phyloP scores from a whole-genome alignment of 139 green algal species.

The Marvania coccoides region DNA sequence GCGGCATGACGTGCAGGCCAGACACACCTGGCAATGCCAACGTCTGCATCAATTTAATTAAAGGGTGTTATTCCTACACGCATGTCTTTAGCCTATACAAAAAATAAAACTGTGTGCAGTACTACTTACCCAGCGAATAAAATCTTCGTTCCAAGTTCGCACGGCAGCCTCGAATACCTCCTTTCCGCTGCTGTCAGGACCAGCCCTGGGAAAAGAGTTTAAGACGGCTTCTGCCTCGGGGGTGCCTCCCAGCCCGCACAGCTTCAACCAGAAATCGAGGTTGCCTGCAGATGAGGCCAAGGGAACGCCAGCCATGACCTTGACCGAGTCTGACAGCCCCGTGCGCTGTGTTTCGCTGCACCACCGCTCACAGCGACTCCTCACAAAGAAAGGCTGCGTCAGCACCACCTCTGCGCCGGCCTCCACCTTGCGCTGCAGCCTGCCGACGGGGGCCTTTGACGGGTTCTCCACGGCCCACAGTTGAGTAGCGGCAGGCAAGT shows the following conservation, averaged over 20 bases:
- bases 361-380: constrained; percentile 43
- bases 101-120: no score
- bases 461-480: constrained; percentile 77
- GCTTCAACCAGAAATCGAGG: constrained; percentile 54
- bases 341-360: constrained; percentile 23
- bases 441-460: constrained; percentile 15
- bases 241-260: constrained; percentile 29
- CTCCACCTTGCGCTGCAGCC: constrained; percentile 36
- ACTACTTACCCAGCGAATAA: constrained; percentile 30
- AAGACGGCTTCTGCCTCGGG: constrained; percentile 12
- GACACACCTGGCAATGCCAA: constrained; percentile 34
- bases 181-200: neutral
- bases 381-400: constrained; percentile 67
- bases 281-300: constrained; percentile 45
- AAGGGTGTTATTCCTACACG: no score
- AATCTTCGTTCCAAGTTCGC: constrained; percentile 18
- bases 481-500: constrained; percentile 19
- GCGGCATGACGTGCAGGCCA: constrained; percentile 66
- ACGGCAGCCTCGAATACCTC: neutral
- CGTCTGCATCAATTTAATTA: constrained; percentile 15
- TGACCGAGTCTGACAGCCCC: neutral
- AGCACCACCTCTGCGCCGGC: constrained; percentile 54
- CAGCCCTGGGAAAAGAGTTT: constrained; percentile 12
- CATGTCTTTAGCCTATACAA: no score
- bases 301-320: constrained; percentile 55